Evolutionary conservation across 306 rosid genomes (phyloP).

Genomic region (Argentina anserina): DNA sequence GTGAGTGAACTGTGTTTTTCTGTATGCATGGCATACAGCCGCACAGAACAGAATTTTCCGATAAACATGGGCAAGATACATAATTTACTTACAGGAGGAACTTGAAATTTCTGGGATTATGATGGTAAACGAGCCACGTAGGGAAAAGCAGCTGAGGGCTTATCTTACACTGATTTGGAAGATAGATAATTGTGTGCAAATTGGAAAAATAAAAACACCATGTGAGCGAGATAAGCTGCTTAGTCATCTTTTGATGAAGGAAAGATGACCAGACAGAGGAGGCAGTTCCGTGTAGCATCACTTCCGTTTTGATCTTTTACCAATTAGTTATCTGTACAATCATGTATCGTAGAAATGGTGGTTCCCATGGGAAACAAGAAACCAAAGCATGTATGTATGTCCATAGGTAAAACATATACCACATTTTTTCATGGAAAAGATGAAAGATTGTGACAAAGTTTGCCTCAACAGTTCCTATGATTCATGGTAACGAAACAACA

Average conservation of each 20-base stretch:
- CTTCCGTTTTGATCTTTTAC: neutral
- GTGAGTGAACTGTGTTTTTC: too few relatives aligned
- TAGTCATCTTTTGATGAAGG: neutral
- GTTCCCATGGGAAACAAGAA: neutral
- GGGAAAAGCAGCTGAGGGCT: neutral
- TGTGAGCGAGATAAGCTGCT: conserved; percentile 5
- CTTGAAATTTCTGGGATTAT: neutral
- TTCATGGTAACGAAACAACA: neutral
- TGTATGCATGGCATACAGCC: too few relatives aligned
- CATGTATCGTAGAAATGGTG: neutral
- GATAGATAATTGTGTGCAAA: conserved; percentile 11
- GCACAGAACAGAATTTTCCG: too few relatives aligned
- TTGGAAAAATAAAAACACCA: neutral
- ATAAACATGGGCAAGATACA: too few relatives aligned
- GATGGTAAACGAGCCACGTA: neutral
- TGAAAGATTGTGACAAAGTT: neutral
- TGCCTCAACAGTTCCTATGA: neutral
- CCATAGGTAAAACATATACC: neutral
- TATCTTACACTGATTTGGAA: neutral
- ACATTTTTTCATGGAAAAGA: neutral
- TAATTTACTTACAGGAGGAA: too few relatives aligned
- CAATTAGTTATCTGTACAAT: neutral
- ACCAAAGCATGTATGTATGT: neutral
- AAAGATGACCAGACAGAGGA: neutral
- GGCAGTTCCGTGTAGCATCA: conserved; percentile 10